These are phyloP conservation scores for Stemphylium beticola DNA, from an alignment of 2,329 filamentous ascomycete genomes.

Conservation along the genomic window DNA sequence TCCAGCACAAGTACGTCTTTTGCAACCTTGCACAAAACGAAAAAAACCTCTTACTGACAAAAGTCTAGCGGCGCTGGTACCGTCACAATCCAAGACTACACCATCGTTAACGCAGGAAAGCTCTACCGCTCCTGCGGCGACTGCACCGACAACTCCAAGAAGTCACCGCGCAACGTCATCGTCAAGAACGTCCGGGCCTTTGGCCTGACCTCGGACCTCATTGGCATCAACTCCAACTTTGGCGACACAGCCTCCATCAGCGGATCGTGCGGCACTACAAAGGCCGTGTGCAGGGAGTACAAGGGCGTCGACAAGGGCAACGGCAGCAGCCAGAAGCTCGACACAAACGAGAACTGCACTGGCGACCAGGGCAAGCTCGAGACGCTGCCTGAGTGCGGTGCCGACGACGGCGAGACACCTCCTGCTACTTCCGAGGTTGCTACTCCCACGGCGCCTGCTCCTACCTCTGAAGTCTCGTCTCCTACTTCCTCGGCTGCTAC, in stretches of 20 bases:
- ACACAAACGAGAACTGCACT: constrained; percentile 18
- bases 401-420: not conserved
- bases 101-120: constrained; percentile 55
- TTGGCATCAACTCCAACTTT: constrained; percentile 58
- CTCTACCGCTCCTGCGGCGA: constrained; percentile 58
- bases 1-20: constrained; percentile 45
- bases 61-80: not conserved
- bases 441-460: not conserved
- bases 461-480: too few relatives aligned
- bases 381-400: constrained; percentile 24
- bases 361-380: constrained; percentile 26
- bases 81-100: constrained; percentile 40
- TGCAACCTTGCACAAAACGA: constrained; percentile 1
- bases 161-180: constrained; percentile 51
- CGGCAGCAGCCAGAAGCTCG: constrained; percentile 20
- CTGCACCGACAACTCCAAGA: constrained; percentile 52
- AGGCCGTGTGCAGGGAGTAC: constrained; percentile 31
- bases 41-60: not conserved
- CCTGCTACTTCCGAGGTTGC: not conserved
- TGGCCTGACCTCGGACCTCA: constrained; percentile 48
- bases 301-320: constrained; percentile 32
- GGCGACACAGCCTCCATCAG: constrained; percentile 54
- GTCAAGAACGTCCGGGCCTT: constrained; percentile 51
- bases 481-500: not conserved
- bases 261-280: constrained; percentile 45